phyloP scores from a whole-genome alignment of 257 asterid species.

The Solanum pinnatisectum region DNA sequence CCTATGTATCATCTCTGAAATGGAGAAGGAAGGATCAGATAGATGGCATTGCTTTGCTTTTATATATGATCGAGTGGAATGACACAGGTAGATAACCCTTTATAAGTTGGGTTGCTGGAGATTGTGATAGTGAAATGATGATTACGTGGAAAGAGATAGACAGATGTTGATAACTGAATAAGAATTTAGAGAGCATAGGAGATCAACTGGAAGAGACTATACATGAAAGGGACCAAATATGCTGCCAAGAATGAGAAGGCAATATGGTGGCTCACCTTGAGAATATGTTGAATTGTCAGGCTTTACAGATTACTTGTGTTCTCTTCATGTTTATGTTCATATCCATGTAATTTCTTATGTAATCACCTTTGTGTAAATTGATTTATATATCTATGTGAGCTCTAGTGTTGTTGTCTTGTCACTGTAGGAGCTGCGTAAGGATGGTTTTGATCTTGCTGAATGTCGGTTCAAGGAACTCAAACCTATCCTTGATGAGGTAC shows the following conservation, averaged over 20 bases:
- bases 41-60: neutral
- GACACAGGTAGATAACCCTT: neutral
- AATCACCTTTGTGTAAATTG: neutral
- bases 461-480: constrained; percentile 88
- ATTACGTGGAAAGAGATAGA: neutral
- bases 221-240: neutral
- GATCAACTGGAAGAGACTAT: neutral
- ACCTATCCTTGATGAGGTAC: constrained; percentile 94
- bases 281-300: neutral
- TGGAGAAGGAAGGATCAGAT: neutral
- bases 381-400: neutral
- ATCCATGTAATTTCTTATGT: neutral
- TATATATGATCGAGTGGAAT: neutral
- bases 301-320: neutral
- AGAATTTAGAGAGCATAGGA: neutral
- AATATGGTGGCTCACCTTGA: neutral
- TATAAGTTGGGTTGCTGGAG: neutral
- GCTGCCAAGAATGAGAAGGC: neutral
- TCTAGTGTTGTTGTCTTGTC: neutral
- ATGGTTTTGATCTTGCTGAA: constrained; percentile 96
- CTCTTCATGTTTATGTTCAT: neutral
- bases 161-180: neutral
- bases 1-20: neutral
- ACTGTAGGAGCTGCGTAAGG: constrained; percentile 81
- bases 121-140: neutral